Percentiles rank a stretch among this genome's conserved stretches.
Conservation (phyloP, 495 filamentous ascomycete genomes). For the Tuber umbilicatum region DNA sequence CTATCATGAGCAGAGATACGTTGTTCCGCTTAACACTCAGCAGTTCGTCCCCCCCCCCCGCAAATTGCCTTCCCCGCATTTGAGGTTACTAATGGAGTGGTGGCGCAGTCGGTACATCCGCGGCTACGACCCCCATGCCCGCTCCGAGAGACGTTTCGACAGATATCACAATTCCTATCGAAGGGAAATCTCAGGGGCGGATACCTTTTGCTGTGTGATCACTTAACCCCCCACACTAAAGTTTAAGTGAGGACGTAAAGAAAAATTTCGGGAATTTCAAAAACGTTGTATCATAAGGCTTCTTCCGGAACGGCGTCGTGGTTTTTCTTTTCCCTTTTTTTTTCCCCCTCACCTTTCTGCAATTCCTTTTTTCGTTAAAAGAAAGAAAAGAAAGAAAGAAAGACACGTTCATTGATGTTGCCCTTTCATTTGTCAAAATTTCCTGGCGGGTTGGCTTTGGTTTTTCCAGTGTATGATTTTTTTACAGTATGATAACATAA, state of each 20-base stretch:
- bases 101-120: neutral
- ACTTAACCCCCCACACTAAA: neutral
- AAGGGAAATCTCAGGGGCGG: neutral
- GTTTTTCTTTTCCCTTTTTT: neutral
- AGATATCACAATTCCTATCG: neutral
- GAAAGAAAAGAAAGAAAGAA: neutral
- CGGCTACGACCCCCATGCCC: neutral
- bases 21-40: neutral
- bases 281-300: neutral
- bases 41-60: neutral
- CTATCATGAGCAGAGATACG: conserved; percentile 1
- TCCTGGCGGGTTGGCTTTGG: neutral
- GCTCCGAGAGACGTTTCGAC: neutral
- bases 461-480: neutral
- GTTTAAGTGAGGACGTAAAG: neutral
- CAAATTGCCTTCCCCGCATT: neutral
- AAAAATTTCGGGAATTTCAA: neutral
- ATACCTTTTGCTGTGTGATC: neutral
- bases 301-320: neutral
- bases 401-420: neutral
- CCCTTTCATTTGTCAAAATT: neutral
- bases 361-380: neutral
- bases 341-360: neutral
- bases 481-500: neutral
- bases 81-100: neutral